phyloP scores from a whole-genome alignment of 208 protist species.

The Herpetomonas muscarum region DNA sequence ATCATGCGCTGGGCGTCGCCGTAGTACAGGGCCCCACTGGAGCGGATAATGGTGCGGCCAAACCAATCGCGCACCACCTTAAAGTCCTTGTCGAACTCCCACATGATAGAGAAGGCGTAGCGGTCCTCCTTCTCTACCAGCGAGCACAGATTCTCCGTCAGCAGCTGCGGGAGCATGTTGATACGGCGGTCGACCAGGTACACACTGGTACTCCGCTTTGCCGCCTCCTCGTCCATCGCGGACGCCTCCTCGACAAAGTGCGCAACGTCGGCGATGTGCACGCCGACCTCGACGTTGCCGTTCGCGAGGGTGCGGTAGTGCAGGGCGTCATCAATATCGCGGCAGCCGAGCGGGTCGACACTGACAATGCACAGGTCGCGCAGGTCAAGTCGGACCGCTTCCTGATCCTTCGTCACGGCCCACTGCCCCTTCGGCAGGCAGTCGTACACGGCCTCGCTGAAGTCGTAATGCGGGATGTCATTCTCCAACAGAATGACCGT shows the following conservation, averaged over 20 bases:
- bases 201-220: slow-evolving; percentile 92
- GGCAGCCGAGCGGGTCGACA: slow-evolving; percentile 95
- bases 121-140: slow-evolving; percentile 87
- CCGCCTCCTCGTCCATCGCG: slow-evolving; percentile 93
- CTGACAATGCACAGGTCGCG: slow-evolving; percentile 84
- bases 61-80: slow-evolving; percentile 88
- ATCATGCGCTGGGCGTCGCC: slow-evolving; percentile 93
- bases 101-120: slow-evolving; percentile 94
- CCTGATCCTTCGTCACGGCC: slow-evolving; percentile 72
- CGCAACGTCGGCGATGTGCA: slow-evolving; percentile 98
- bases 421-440: slow-evolving; percentile 89
- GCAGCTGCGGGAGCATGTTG: slow-evolving; percentile 96
- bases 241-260: slow-evolving; percentile 93
- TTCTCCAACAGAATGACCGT: slow-evolving; percentile 94
- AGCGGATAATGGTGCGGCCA: slow-evolving; percentile 93
- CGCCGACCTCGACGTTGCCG: slow-evolving; percentile 91
- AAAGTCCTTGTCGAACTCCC: slow-evolving; percentile 87
- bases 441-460: slow-evolving; percentile 85
- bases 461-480: slow-evolving; percentile 90
- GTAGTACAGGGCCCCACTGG: slow-evolving; percentile 91
- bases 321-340: slow-evolving; percentile 88
- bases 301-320: slow-evolving; percentile 79
- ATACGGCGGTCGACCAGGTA: slow-evolving; percentile 96
- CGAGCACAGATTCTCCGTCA: slow-evolving; percentile 96
- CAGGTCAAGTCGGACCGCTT: slow-evolving; percentile 77